These are phyloP conservation scores for Diaporthe caulivora DNA, from an alignment of 2,329 filamentous ascomycete genomes.

Conservation along the genomic window DNA sequence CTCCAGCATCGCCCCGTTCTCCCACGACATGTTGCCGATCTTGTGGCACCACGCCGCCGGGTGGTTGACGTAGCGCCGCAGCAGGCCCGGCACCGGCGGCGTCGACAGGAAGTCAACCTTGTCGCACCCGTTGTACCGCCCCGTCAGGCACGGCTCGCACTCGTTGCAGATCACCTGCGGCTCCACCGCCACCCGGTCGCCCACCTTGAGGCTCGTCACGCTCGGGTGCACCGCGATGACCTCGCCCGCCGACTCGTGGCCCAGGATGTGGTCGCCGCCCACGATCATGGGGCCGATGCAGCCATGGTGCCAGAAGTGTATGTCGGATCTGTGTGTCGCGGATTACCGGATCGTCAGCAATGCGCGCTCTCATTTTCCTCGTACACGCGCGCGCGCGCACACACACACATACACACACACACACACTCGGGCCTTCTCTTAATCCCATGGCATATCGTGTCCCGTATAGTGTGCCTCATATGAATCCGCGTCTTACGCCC, in stretches of 20 bases:
- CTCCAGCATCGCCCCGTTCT: conserved; percentile 91
- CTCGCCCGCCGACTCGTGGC: conserved; percentile 91
- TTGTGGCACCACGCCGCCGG: conserved; percentile 96
- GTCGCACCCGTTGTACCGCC: conserved; percentile 95
- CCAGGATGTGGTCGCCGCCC: conserved; percentile 87
- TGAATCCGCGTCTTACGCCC: background rate
- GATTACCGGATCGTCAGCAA: conserved; percentile 11
- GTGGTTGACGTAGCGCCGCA: conserved; percentile 95
- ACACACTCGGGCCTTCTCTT: too few relatives aligned
- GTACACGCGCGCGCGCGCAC: too few relatives aligned
- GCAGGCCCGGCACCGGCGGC: conserved; percentile 86
- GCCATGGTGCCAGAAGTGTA: conserved; percentile 97
- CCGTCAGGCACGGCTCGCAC: conserved; percentile 92
- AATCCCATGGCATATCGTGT: background rate
- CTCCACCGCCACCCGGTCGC: conserved; percentile 94
- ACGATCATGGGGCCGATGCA: conserved; percentile 98
- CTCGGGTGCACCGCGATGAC: conserved; percentile 85
- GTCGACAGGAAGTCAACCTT: conserved; percentile 89
- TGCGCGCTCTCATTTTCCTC: background rate
- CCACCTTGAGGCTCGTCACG: conserved; percentile 81
- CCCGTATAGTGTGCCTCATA: background rate
- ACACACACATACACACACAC: too few relatives aligned
- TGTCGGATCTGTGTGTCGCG: conserved; percentile 75
- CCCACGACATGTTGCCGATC: conserved; percentile 91
- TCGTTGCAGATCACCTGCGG: conserved; percentile 92